These are phyloP conservation scores for Naegleria gruberi DNA, from an alignment of 208 protist species.

Conservation along the genomic window DNA sequence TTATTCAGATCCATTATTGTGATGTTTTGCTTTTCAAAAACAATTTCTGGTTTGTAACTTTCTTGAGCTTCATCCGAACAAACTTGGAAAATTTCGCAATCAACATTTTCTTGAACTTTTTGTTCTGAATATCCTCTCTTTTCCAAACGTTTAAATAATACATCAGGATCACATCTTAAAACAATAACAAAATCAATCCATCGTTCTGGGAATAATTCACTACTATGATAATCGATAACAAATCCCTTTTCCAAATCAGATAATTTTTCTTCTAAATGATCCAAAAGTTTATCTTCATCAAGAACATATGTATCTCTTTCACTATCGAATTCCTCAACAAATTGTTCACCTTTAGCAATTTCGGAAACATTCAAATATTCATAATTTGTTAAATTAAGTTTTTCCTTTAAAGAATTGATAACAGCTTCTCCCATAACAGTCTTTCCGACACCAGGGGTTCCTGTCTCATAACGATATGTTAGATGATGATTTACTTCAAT, in stretches of 20 bases:
- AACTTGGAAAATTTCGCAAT: slow-evolving; percentile 93
- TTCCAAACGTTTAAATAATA: slow-evolving; percentile 77
- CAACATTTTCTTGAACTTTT: slow-evolving; percentile 91
- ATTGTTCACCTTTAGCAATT: slow-evolving; percentile 74
- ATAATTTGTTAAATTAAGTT: slow-evolving; percentile 47
- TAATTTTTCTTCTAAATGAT: slow-evolving; percentile 86
- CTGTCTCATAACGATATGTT: slow-evolving; percentile 44
- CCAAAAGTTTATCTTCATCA: slow-evolving; percentile 84
- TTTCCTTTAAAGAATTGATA: slow-evolving; percentile 44
- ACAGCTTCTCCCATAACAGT: slow-evolving; percentile 74
- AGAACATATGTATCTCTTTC: slow-evolving; percentile 81
- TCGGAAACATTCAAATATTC: slow-evolving; percentile 75
- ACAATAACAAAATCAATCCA: slow-evolving; percentile 95
- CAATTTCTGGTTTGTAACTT: slow-evolving; percentile 74
- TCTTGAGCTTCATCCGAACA: slow-evolving; percentile 85
- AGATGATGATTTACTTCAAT: background rate
- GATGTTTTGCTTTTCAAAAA: slow-evolving; percentile 73
- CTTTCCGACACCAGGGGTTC: slow-evolving; percentile 93
- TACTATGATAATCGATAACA: slow-evolving; percentile 90
- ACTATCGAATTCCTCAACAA: slow-evolving; percentile 78
- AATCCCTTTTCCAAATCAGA: slow-evolving; percentile 52
- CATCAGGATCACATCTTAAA: slow-evolving; percentile 72
- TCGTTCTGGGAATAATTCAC: slow-evolving; percentile 90
- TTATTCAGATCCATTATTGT: slow-evolving; percentile 79
- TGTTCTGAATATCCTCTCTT: slow-evolving; percentile 74